phyloP scores from a whole-genome alignment of 352 stramenopile genomes.

The Phytophthora foliorum region DNA sequence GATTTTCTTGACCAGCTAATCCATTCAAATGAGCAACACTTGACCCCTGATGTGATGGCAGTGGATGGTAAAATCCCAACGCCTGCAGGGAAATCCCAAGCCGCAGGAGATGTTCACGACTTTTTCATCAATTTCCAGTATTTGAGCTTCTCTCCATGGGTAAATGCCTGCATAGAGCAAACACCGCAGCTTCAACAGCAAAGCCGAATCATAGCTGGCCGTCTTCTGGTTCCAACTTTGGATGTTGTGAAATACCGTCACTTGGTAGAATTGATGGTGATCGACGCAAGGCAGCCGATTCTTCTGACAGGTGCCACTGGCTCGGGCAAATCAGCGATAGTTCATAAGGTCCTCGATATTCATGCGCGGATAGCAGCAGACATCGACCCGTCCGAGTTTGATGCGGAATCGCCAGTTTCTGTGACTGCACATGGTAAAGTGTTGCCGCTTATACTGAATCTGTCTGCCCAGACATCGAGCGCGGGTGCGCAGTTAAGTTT shows the following conservation, averaged over 20 bases:
- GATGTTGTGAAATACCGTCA: conserved; percentile 77
- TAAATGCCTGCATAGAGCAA: conserved; percentile 23
- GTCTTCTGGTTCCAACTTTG: conserved; percentile 68
- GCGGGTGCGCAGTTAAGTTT: conserved; percentile 85
- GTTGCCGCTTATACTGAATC: conserved; percentile 74
- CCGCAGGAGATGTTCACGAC: conserved; percentile 68
- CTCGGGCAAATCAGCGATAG: conserved; percentile 89
- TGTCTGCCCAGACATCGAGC: conserved; percentile 91
- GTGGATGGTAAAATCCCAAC: conserved; percentile 67
- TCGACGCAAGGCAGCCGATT: conserved; percentile 75
- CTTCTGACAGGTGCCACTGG: conserved; percentile 92
- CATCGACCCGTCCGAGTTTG: conserved; percentile 22
- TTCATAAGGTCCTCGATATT: conserved; percentile 73
- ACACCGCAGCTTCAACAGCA: conserved; percentile 20
- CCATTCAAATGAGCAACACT: conserved; percentile 52
- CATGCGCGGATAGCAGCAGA: conserved; percentile 36
- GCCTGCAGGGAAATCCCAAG: conserved; percentile 47
- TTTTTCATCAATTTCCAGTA: conserved; percentile 77
- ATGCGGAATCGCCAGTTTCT: conserved; percentile 22
- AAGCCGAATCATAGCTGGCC: conserved; percentile 24
- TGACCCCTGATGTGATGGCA: conserved; percentile 59
- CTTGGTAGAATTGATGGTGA: conserved; percentile 58
- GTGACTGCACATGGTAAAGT: conserved; percentile 39
- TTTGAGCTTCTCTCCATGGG: conserved; percentile 73
- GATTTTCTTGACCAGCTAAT: conserved; percentile 61